These are phyloP conservation scores for Tulasnella sp. DNA, from an alignment of 768 basidiomycete genomes.

Conservation along the genomic window DNA sequence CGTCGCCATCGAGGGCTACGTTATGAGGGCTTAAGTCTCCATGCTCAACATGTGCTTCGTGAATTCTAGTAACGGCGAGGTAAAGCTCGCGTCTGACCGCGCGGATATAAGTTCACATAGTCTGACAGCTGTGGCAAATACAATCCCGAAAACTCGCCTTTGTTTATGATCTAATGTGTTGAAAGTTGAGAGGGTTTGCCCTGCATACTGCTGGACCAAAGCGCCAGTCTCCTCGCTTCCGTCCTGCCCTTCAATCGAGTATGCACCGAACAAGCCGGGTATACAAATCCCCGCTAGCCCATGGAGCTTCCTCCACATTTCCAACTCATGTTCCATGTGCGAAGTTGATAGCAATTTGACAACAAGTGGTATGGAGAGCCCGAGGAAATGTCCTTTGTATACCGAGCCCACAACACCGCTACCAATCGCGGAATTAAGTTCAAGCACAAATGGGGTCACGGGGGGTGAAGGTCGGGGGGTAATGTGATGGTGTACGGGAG, in stretches of 20 bases:
- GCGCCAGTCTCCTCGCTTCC: not conserved
- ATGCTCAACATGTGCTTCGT: not conserved
- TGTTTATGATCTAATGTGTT: not conserved
- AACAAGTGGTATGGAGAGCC: not conserved
- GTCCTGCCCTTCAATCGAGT: not conserved
- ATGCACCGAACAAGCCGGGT: not conserved
- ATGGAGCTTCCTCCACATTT: not conserved
- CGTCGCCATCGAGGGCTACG: not conserved
- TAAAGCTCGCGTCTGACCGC: not conserved
- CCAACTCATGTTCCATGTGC: not conserved
- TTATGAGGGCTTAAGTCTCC: not conserved
- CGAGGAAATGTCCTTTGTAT: not conserved
- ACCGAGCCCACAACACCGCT: not conserved
- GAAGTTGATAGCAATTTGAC: not conserved
- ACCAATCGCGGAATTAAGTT: not conserved
- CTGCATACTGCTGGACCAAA: not conserved
- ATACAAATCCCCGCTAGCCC: not conserved
- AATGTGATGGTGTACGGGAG: not conserved
- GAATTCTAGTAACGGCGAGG: not conserved
- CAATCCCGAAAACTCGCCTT: not conserved
- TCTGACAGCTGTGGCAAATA: not conserved
- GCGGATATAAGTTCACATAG: not conserved
- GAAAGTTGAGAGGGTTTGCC: not conserved
- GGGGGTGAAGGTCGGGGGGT: not conserved
- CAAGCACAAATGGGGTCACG: not conserved